Evolutionary conservation across 805 yeast genomes (phyloP).

Genomic region (Tetrapisispora taiwanensis): DNA sequence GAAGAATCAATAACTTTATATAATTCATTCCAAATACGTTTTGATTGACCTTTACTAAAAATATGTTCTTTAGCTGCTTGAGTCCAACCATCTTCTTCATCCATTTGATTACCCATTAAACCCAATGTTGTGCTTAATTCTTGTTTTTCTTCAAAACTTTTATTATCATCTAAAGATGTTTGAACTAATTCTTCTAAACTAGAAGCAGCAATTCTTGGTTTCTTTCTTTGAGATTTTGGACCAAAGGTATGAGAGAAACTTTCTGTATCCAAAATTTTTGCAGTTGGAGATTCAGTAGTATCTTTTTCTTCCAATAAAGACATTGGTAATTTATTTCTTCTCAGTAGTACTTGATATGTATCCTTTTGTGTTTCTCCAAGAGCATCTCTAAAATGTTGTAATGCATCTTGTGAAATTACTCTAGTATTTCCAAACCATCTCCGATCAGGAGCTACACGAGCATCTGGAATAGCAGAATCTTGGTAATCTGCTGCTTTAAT

Average conservation of each 20-base stretch:
- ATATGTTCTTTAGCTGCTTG: constrained; percentile 91
- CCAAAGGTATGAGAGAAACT: constrained; percentile 77
- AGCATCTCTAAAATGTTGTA: constrained; percentile 88
- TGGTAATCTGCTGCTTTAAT: constrained; percentile 82
- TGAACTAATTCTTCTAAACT: constrained; percentile 69
- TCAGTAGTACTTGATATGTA: constrained; percentile 73
- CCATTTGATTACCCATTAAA: constrained; percentile 55
- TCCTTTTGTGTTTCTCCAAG: constrained; percentile 78
- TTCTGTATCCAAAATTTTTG: constrained; percentile 81
- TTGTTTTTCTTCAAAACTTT: constrained; percentile 59
- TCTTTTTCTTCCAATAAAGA: constrained; percentile 84
- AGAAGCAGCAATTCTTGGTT: constrained; percentile 72
- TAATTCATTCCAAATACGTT: constrained; percentile 96
- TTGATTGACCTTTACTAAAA: constrained; percentile 94
- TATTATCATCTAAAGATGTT: constrained; percentile 45
- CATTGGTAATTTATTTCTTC: constrained; percentile 91
- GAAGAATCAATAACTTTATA: constrained; percentile 96
- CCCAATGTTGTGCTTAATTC: constrained; percentile 70
- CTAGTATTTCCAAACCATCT: constrained; percentile 97
- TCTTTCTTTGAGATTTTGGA: constrained; percentile 88
- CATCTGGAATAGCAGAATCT: constrained; percentile 76
- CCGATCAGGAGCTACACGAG: constrained; percentile 91
- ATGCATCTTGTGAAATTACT: constrained; percentile 94
- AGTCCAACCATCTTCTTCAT: constrained; percentile 63
- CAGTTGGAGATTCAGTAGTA: constrained; percentile 62